phyloP scores from a whole-genome alignment of 228 moss, liverwort and hornwort genomes.

The Sphagnum fallax region DNA sequence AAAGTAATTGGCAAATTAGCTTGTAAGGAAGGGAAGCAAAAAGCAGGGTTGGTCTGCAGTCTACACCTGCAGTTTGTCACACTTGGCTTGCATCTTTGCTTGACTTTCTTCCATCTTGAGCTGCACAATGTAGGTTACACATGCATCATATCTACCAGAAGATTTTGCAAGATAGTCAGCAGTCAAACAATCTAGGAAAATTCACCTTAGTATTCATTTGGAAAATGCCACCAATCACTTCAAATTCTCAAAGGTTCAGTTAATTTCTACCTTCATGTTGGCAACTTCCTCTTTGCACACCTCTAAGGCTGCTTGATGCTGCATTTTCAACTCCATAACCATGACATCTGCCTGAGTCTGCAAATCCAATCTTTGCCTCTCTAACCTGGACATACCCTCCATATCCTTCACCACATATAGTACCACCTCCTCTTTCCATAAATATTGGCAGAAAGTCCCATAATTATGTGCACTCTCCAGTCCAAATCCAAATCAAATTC shows the following conservation, averaged over 20 bases:
- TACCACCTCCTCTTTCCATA: background rate
- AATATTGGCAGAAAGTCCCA: conserved; percentile 5
- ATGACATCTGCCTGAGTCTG: conserved; percentile 13
- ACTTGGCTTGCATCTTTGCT: conserved; percentile 15
- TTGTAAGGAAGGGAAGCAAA: no score
- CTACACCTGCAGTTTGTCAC: conserved; percentile 35
- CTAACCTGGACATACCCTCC: conserved; percentile 6
- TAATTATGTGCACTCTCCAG: background rate
- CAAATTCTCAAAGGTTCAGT: background rate
- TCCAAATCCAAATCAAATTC: background rate
- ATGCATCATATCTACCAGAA: background rate
- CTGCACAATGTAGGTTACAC: conserved; percentile 1
- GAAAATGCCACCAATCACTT: no score
- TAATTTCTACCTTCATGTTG: conserved; percentile 11
- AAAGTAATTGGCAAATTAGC: no score
- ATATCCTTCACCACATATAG: no score
- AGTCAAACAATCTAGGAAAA: no score
- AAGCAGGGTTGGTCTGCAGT: no score
- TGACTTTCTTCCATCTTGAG: conserved; percentile 16
- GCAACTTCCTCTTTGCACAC: conserved; percentile 7
- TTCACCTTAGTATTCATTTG: no score
- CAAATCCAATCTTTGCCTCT: conserved; percentile 20
- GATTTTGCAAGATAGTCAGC: background rate
- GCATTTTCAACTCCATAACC: conserved; percentile 23
- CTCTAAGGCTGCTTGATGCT: conserved; percentile 17